These are phyloP conservation scores for Bipolaris bicolor DNA, from an alignment of 2,329 filamentous ascomycete species.

Conservation along the genomic window DNA sequence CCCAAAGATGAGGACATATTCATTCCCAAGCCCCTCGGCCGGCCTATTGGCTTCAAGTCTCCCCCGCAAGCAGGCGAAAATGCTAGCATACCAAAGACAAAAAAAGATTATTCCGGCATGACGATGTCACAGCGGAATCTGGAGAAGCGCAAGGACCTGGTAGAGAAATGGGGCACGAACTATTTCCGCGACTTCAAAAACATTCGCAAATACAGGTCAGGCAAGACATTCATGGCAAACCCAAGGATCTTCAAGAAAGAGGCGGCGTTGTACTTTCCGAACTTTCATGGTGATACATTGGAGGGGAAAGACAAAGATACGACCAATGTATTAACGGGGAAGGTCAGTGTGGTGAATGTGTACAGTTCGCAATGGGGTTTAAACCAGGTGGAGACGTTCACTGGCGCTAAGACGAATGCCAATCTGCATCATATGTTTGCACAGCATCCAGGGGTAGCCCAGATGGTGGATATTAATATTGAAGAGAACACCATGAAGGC, in stretches of 20 bases:
- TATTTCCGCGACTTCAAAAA: constrained; percentile 98
- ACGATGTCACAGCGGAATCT: constrained; percentile 63
- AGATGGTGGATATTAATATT: constrained; percentile 85
- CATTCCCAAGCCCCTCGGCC: constrained; percentile 61
- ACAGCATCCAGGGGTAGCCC: constrained; percentile 61
- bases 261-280: constrained; percentile 89
- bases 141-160: constrained; percentile 73
- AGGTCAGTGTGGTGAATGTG: constrained; percentile 77
- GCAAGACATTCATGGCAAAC: constrained; percentile 90
- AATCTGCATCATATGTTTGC: constrained; percentile 69
- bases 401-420: constrained; percentile 67
- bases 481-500: constrained; percentile 77
- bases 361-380: constrained; percentile 88
- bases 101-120: constrained; percentile 42
- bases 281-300: constrained; percentile 81
- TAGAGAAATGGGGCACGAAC: constrained; percentile 77
- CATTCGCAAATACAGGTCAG: constrained; percentile 74
- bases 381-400: constrained; percentile 76
- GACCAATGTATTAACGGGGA: constrained; percentile 74
- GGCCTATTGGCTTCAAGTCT: constrained; percentile 80
- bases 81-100: constrained; percentile 69
- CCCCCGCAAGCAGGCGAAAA: constrained; percentile 83
- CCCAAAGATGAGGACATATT: constrained; percentile 48
- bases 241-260: constrained; percentile 83
- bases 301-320: constrained; percentile 64